These are phyloP conservation scores for Penicillium decumbens DNA, from an alignment of 2,329 filamentous ascomycete genomes.

Conservation along the genomic window DNA sequence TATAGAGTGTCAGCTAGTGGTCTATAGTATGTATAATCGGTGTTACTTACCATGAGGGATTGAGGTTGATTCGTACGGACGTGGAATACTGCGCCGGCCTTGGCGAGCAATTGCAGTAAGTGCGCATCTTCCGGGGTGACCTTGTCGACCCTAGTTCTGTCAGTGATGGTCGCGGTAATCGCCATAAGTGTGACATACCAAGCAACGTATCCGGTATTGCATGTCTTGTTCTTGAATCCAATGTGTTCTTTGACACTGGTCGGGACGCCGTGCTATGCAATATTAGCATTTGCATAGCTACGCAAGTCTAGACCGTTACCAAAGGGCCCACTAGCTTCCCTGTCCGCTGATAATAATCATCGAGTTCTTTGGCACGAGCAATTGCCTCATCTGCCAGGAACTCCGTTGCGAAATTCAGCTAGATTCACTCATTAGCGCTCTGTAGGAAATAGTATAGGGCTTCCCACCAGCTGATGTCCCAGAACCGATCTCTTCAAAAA, in stretches of 20 bases:
- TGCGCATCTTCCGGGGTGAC: slow-evolving; percentile 35
- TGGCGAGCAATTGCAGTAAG: slow-evolving; percentile 29
- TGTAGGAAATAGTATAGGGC: neutral
- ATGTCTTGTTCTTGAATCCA: slow-evolving; percentile 49
- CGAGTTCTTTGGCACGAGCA: slow-evolving; percentile 30
- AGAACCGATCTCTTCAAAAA: slow-evolving; percentile 34
- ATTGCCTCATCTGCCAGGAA: slow-evolving; percentile 37
- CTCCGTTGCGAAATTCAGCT: slow-evolving; percentile 39
- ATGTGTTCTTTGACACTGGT: slow-evolving; percentile 60
- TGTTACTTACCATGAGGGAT: slow-evolving; percentile 34
- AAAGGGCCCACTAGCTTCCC: slow-evolving; percentile 48
- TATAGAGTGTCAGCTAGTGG: slow-evolving; percentile 11
- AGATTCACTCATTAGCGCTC: neutral
- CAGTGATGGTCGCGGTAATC: neutral
- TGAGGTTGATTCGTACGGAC: slow-evolving; percentile 45
- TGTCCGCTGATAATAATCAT: slow-evolving; percentile 28
- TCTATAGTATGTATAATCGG: neutral
- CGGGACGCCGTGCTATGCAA: slow-evolving; percentile 48
- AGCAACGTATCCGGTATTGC: slow-evolving; percentile 35
- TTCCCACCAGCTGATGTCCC: slow-evolving; percentile 32
- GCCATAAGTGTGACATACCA: slow-evolving; percentile 20
- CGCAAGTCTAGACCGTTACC: slow-evolving; percentile 12
- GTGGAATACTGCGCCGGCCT: slow-evolving; percentile 42
- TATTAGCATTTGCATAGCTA: neutral
- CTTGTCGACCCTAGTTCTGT: slow-evolving; percentile 30